Base-by-base conservation (phyloP, 345 rosid genomes). In the Gossypium rotundifolium region DNA sequence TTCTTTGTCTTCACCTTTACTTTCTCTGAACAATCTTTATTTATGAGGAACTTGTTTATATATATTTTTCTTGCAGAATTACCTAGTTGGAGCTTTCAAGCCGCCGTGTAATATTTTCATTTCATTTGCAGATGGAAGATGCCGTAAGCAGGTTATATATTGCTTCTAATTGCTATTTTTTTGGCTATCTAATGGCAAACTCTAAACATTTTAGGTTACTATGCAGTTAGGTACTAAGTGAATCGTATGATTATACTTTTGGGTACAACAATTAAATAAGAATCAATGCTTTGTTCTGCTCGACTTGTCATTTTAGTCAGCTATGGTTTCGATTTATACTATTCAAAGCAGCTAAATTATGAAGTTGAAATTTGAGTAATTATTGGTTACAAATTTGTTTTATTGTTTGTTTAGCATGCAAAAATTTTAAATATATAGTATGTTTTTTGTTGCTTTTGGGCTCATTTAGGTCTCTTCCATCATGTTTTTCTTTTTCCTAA, bases 21-120 rank as follows among this genome's bases (percentile, higher is more conserved):
- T n/a, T 64, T 40, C 49, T 40, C 25, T 3, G 11, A 63, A 22
- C 16, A 46, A 38, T 48, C 38, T 29, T 25, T 71, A 10, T 48
- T 40, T 62, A 13, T 18, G 51, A 40, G 8, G 22, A 65, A 69
- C 63, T 60, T 61, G 42, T 55, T 49, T 0, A 1, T 46, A 11
- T 38, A 51, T 67, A 70, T 51, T 57, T 49, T 14, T 2, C 65
- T 25, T 54, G 59, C 79, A 86, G 89, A 84, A 86, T 80, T 84
- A 77, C 67, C 49, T 86, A 59, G 51, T 78, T 20, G 89, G 87
- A 80, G 89, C 86, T 81, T 86, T 86, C 76, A 84, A 86, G 81
- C 89, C 84, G 12, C 87, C 87, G 20, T 86, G 87, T 53, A 78
- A 48, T 23, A 49, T 86, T 68, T 86, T 81, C 13, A 76, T 86